Conservation (phyloP, 768 basidiomycete species). For the Naganishia kalamii region DNA sequence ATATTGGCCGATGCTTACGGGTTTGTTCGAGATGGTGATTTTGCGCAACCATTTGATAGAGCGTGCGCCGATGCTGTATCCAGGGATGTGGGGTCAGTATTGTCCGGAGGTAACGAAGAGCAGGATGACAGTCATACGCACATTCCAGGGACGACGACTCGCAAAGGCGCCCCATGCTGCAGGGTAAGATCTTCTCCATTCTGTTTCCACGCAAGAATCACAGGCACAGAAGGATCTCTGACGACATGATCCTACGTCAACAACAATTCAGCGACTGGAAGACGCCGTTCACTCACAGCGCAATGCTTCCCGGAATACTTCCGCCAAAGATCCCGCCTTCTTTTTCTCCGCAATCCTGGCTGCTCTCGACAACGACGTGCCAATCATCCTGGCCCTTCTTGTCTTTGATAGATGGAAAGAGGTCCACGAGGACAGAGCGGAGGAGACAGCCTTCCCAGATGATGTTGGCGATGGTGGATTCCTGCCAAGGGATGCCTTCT, state of each 20-base stretch:
- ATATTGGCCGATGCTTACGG: background rate
- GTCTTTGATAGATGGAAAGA: slow-evolving; percentile 44
- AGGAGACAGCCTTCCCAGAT: slow-evolving; percentile 61
- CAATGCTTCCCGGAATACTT: slow-evolving; percentile 57
- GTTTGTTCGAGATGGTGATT: slow-evolving; percentile 14
- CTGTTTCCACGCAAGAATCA: slow-evolving; percentile 27
- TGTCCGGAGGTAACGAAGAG: background rate
- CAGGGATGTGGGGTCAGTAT: background rate
- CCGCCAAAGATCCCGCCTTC: slow-evolving; percentile 61
- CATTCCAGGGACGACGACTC: slow-evolving; percentile 27
- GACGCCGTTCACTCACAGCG: slow-evolving; percentile 55
- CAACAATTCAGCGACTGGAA: slow-evolving; percentile 35
- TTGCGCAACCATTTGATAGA: slow-evolving; percentile 29
- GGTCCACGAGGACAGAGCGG: slow-evolving; percentile 52
- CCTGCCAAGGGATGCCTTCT: slow-evolving; percentile 51
- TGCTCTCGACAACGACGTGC: slow-evolving; percentile 56
- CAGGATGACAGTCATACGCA: background rate
- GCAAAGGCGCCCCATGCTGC: slow-evolving; percentile 28
- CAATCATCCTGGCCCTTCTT: slow-evolving; percentile 40
- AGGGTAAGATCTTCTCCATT: slow-evolving; percentile 20
- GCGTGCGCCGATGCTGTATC: slow-evolving; percentile 23
- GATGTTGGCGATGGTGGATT: slow-evolving; percentile 66
- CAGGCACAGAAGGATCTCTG: slow-evolving; percentile 21
- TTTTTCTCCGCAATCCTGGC: slow-evolving; percentile 20
- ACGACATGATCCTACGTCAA: background rate